phyloP scores from a whole-genome alignment of 768 basidiomycete species.

The Infundibulicybe gibba region DNA sequence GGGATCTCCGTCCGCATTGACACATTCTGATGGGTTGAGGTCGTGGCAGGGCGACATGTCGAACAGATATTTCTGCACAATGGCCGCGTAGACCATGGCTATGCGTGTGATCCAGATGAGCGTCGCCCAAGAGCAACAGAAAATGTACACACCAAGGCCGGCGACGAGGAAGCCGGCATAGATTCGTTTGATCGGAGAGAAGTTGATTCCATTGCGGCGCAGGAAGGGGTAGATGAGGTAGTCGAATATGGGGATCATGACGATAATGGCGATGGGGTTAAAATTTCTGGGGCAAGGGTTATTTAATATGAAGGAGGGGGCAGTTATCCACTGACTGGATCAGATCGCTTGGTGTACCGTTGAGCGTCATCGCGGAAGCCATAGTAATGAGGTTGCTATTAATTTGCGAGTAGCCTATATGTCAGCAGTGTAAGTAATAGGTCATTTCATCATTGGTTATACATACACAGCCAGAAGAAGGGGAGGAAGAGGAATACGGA shows the following conservation, averaged over 20 bases:
- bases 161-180: slow-evolving; percentile 48
- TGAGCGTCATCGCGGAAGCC: slow-evolving; percentile 42
- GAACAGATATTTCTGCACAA: no score
- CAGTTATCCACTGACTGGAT: slow-evolving; percentile 28
- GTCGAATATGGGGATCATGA: slow-evolving; percentile 51
- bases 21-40: no score
- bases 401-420: slow-evolving; percentile 45
- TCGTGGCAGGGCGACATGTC: no score
- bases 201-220: slow-evolving; percentile 40
- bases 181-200: slow-evolving; percentile 50
- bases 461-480: slow-evolving; percentile 43
- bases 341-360: slow-evolving; percentile 49
- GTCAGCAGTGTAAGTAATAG: not conserved
- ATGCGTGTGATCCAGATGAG: no score
- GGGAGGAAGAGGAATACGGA: slow-evolving; percentile 53
- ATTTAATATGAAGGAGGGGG: not conserved
- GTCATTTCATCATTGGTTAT: not conserved
- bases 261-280: slow-evolving; percentile 43
- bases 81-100: no score
- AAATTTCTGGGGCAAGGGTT: slow-evolving; percentile 28
- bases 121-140: not conserved
- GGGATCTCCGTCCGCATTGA: no score
- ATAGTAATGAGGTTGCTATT: slow-evolving; percentile 47
- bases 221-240: slow-evolving; percentile 43
- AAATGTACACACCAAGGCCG: slow-evolving; percentile 26